Evolutionary conservation across 2,329 filamentous ascomycete genomes (phyloP).

Genomic region (Monilinia laxa): DNA sequence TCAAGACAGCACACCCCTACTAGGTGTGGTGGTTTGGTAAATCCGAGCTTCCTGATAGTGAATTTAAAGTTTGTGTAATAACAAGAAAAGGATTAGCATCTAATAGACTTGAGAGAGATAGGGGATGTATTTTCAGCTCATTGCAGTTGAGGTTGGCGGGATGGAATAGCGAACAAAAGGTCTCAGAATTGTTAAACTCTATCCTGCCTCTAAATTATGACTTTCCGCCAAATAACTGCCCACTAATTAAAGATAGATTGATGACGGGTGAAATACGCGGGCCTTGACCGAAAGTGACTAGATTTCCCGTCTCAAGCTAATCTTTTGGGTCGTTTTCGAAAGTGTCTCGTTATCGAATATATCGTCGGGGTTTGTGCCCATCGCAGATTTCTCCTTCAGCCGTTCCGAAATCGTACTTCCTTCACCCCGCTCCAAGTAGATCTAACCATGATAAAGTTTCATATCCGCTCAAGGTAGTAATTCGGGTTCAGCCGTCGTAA

Average conservation of each 20-base stretch:
- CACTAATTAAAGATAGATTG: not conserved
- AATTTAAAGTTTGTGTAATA: not conserved
- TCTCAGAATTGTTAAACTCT: not conserved
- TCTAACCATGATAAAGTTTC: not conserved
- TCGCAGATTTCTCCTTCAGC: not conserved
- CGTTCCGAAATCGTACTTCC: not conserved
- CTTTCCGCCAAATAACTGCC: not conserved
- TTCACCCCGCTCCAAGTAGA: not conserved
- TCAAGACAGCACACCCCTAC: not conserved
- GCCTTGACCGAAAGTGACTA: not conserved
- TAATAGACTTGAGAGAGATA: too few species aligned
- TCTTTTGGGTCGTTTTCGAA: not conserved
- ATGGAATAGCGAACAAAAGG: not conserved
- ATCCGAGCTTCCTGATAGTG: not conserved
- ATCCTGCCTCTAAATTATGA: not conserved
- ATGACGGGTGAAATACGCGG: not conserved
- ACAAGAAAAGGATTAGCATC: not conserved
- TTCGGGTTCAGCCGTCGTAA: not conserved
- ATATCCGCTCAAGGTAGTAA: not conserved
- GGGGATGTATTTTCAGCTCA: too few species aligned
- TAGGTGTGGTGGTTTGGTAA: not conserved
- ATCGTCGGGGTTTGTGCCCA: too few species aligned
- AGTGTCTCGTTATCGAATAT: not conserved
- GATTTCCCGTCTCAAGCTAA: not conserved
- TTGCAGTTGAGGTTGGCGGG: not conserved